These are phyloP conservation scores for Colletotrichum karsti DNA, from an alignment of 2,329 filamentous ascomycete species.

Conservation along the genomic window DNA sequence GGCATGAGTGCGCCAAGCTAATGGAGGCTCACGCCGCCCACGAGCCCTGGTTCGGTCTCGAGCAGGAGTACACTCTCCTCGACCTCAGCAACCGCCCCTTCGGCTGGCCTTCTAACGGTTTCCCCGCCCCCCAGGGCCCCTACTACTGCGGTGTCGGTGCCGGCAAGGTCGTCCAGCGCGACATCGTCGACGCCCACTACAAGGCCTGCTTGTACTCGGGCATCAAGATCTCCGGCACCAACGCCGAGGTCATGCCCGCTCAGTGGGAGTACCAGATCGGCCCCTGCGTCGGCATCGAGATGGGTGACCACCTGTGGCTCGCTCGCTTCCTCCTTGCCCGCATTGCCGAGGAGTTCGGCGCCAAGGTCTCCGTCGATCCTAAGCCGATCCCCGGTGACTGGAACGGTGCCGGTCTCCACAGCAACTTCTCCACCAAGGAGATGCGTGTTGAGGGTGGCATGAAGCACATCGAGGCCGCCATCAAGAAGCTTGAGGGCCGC, in stretches of 20 bases:
- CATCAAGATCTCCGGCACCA: slow-evolving; percentile 96
- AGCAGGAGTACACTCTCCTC: slow-evolving; percentile 85
- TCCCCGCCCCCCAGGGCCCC: slow-evolving; percentile 90
- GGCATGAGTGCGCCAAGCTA: slow-evolving; percentile 87
- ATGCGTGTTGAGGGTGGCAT: slow-evolving; percentile 91
- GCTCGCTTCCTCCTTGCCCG: slow-evolving; percentile 83
- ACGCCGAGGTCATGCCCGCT: slow-evolving; percentile 97
- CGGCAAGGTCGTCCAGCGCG: slow-evolving; percentile 96
- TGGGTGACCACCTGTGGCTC: slow-evolving; percentile 98
- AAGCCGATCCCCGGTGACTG: slow-evolving; percentile 90
- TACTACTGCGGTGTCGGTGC: slow-evolving; percentile 94
- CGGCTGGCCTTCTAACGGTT: slow-evolving; percentile 80
- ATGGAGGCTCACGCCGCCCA: slow-evolving; percentile 88
- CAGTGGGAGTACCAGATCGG: slow-evolving; percentile 99
- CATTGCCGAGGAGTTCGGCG: slow-evolving; percentile 95
- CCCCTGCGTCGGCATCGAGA: slow-evolving; percentile 85
- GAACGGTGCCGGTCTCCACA: slow-evolving; percentile 95
- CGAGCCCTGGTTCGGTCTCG: slow-evolving; percentile 96
- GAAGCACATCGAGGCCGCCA: slow-evolving; percentile 88
- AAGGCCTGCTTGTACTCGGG: slow-evolving; percentile 75
- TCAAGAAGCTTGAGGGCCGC: slow-evolving; percentile 83
- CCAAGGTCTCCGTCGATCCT: slow-evolving; percentile 92
- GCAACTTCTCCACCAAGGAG: slow-evolving; percentile 89
- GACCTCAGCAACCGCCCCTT: slow-evolving; percentile 88
- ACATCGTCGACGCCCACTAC: slow-evolving; percentile 96